Base-by-base conservation (phyloP, 2,329 filamentous ascomycete genomes). In the Ceratocystis lukuohia region DNA sequence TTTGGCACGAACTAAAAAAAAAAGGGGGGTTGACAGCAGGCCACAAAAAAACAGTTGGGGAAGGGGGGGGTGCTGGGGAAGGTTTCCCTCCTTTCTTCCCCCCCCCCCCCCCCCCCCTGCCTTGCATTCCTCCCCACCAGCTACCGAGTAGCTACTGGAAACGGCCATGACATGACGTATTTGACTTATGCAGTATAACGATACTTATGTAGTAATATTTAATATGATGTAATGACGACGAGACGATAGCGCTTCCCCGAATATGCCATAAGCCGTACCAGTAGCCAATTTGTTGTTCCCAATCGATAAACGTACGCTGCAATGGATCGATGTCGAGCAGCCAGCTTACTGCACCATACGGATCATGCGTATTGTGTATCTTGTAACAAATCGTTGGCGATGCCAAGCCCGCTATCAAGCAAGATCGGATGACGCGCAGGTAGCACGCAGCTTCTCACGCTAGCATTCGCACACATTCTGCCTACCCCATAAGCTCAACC, bases 1-100 rank as follows among this genome's bases (percentile, higher is more conserved):
- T 61, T 64, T 41, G 65, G 62, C 8, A 69, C 67, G 15, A 66
- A 67, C 59, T 67, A 63, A 41, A 28, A 50, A 1, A 7, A 30
- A 8, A n/a, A 15, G 37, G 25, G 20, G 25, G 56, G 3, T n/a
- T 59, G 50, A 37, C 28, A 30, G 22, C 8, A 61, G 48, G 15
- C 10, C 56, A 20, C 33, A 61, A 50, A 22, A 7, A 37, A 65
- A 44, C 30, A 48, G 28, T 45, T 17, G 22, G 15, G 33, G 20
- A 20, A 28, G n/a, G 3, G 48, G 61, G 20, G 41, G 15, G 1
- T 30, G 41, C 6, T n/a, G 20, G 10, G 17, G 20, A 48, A 3
- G 6, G 61, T 2, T 41, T 30, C 25, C 1, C 22, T 1, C 22
- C 22, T 1, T n/a, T n/a, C n/a, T n/a, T n/a, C 20, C 20, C 20